These are phyloP conservation scores for Claviceps monticola DNA, from an alignment of 2,329 filamentous ascomycete genomes.

Conservation along the genomic window DNA sequence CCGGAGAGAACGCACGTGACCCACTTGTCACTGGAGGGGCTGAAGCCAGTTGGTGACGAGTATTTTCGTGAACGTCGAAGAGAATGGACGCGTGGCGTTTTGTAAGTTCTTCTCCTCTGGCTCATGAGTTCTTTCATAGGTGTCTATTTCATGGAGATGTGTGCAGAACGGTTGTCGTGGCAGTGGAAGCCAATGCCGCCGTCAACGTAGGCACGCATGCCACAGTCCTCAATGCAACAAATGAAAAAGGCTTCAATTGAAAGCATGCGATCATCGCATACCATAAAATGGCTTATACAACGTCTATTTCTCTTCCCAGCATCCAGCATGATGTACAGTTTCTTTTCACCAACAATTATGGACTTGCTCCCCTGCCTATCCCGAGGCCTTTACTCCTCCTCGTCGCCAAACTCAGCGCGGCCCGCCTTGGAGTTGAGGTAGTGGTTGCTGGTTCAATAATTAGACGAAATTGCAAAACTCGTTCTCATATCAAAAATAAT, in stretches of 20 bases:
- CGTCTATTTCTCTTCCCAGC: slow-evolving; percentile 23
- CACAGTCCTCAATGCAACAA: slow-evolving; percentile 4
- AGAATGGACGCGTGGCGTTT: not conserved
- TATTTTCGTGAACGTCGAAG: not conserved
- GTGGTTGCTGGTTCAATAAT: slow-evolving; percentile 45
- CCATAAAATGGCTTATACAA: slow-evolving; percentile 9
- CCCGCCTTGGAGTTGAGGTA: slow-evolving; percentile 71
- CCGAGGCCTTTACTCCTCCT: slow-evolving; percentile 29
- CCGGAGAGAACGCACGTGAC: slow-evolving; percentile 11
- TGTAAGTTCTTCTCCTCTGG: no score
- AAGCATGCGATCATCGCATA: slow-evolving; percentile 4
- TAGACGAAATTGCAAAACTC: not conserved
- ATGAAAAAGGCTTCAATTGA: slow-evolving; percentile 9
- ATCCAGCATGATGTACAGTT: slow-evolving; percentile 29
- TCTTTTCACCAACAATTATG: slow-evolving; percentile 5
- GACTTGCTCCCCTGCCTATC: slow-evolving; percentile 4
- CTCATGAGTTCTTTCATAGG: not conserved
- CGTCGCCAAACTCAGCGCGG: slow-evolving; percentile 37
- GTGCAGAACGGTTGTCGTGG: not conserved
- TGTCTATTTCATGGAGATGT: not conserved
- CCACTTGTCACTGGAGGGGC: not conserved
- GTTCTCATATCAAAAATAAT: no score
- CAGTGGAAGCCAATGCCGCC: not conserved
- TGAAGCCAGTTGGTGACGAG: not conserved
- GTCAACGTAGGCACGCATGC: not conserved